These are phyloP conservation scores for Candida cerambycidarum DNA, from an alignment of 805 yeast genomes.

Conservation along the genomic window DNA sequence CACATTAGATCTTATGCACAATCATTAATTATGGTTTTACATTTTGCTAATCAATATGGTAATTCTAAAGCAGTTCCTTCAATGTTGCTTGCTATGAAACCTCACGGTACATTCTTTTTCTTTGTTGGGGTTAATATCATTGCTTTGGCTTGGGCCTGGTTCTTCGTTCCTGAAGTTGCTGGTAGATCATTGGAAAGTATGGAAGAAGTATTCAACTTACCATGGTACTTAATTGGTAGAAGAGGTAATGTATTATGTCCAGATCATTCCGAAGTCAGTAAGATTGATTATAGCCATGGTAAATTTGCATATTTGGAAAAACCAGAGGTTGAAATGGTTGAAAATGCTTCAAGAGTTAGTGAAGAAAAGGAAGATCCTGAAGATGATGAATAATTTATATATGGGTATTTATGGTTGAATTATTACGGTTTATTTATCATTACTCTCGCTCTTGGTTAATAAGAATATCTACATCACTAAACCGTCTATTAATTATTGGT, in stretches of 20 bases:
- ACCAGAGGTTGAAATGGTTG: slow-evolving; percentile 12
- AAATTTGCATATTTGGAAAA: slow-evolving; percentile 15
- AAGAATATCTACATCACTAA: no score
- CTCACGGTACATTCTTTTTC: slow-evolving; percentile 53
- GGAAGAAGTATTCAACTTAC: slow-evolving; percentile 52
- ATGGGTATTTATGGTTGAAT: not conserved
- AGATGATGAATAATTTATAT: not conserved
- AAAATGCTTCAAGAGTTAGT: slow-evolving; percentile 13
- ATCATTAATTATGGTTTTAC: slow-evolving; percentile 53
- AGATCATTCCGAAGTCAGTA: slow-evolving; percentile 45
- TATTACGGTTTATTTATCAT: not conserved
- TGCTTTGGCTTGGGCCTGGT: slow-evolving; percentile 48
- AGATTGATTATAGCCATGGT: slow-evolving; percentile 23
- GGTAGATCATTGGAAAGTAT: slow-evolving; percentile 53
- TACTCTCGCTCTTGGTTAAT: no score
- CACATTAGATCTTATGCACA: slow-evolving; percentile 50
- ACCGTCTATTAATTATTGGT: no score
- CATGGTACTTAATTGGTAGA: slow-evolving; percentile 60
- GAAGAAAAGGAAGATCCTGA: slow-evolving; percentile 14
- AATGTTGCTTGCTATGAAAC: slow-evolving; percentile 46
- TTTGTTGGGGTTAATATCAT: slow-evolving; percentile 43
- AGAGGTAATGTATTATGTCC: slow-evolving; percentile 53
- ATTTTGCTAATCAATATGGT: slow-evolving; percentile 57
- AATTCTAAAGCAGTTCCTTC: slow-evolving; percentile 55
- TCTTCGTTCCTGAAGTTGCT: slow-evolving; percentile 50